phyloP scores from a whole-genome alignment of 495 filamentous ascomycete species.

The Aspergillus bridgeri region DNA sequence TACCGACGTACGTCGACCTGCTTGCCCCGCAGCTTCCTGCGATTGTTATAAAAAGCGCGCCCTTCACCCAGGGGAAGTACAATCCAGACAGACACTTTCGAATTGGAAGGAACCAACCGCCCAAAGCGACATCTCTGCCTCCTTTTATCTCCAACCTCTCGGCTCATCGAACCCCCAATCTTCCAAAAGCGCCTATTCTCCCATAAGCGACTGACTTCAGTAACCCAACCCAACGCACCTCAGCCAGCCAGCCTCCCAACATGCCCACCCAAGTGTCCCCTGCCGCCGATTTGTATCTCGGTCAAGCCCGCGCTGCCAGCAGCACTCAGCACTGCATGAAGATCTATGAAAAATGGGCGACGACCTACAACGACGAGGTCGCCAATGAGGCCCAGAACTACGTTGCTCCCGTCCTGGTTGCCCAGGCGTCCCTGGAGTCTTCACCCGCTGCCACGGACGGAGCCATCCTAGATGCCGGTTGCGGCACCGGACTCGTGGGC shows the following conservation, averaged over 20 bases:
- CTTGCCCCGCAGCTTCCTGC: too few species aligned
- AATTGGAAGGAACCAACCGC: too few species aligned
- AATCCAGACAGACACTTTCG: too few species aligned
- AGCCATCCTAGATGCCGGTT: constrained; percentile 45
- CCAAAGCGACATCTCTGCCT: too few species aligned
- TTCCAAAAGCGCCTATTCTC: too few species aligned
- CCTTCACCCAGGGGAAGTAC: too few species aligned
- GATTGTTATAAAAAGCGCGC: too few species aligned
- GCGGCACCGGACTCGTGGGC: constrained; percentile 45
- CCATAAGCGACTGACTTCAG: too few species aligned
- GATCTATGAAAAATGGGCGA: constrained; percentile 46
- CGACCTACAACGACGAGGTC: constrained; percentile 42
- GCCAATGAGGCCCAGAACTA: constrained; percentile 36
- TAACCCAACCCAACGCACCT: too few species aligned
- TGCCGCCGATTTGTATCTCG: constrained; percentile 11
- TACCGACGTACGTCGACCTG: too few species aligned
- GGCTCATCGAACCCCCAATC: too few species aligned
- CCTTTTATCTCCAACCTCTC: too few species aligned
- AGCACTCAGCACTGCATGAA: constrained; percentile 31
- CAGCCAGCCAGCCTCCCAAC: constrained; percentile 7
- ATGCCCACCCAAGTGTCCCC: constrained; percentile 25
- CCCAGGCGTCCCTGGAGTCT: constrained; percentile 27
- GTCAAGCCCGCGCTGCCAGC: constrained; percentile 23
- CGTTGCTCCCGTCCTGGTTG: constrained; percentile 36
- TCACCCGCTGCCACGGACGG: constrained; percentile 18